phyloP scores from a whole-genome alignment of 176 grass and related monocot species.

The bread wheat (Triticum aestivum) region IWGSC_CS_RefSeq_v2.1 NC_057795.1:371019549-371020048 shows the following conservation, averaged over 20 bases:
- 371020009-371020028: neutral
- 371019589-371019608: neutral
- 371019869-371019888: neutral
- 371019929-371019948: neutral
- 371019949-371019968: too few species aligned
- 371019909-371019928: neutral
- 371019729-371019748: neutral
- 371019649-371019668: neutral
- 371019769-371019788: neutral
- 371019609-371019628: neutral
- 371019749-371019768: neutral
- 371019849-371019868: neutral
- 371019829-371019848: neutral
- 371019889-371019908: neutral
- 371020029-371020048: too few species aligned
- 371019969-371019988: neutral
- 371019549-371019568: neutral
- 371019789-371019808: neutral
- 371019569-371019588: neutral
- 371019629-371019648: neutral
- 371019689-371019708: neutral
- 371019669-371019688: neutral
- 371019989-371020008: neutral
- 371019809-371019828: neutral
- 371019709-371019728: neutral